phyloP scores from a whole-genome alignment of 1,284 basidiomycete species.

The Grifola frondosa region DNA sequence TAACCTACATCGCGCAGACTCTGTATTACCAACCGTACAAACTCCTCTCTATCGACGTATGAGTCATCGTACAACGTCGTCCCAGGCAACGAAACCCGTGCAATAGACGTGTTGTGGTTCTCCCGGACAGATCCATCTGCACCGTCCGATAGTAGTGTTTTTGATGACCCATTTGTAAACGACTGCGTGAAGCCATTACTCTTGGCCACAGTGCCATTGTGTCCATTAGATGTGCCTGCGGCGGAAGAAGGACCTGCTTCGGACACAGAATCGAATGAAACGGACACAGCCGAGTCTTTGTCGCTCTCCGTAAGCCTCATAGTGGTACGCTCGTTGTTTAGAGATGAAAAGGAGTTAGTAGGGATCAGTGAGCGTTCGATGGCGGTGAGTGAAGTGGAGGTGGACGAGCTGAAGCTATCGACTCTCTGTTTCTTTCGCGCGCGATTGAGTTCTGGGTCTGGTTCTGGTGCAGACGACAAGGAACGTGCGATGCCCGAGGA shows the following conservation, averaged over 20 bases:
- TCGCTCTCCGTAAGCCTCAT: conserved; percentile 63
- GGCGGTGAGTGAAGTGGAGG: conserved; percentile 26
- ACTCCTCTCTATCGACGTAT: conserved; percentile 84
- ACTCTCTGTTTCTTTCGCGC: conserved; percentile 66
- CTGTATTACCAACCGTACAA: conserved; percentile 89
- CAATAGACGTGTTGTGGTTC: conserved; percentile 47
- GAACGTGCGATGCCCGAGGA: conserved; percentile 20
- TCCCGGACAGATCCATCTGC: conserved; percentile 40
- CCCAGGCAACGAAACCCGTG: conserved; percentile 66
- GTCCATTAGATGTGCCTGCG: conserved; percentile 42
- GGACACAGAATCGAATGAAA: conserved; percentile 44
- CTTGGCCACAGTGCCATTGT: conserved; percentile 45
- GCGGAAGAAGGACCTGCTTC: conserved; percentile 56
- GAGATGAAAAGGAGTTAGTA: conserved; percentile 25
- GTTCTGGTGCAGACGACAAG: conserved; percentile 15
- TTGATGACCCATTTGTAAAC: conserved; percentile 36
- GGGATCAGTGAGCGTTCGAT: conserved; percentile 32
- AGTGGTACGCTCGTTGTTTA: conserved; percentile 30
- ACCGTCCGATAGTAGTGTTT: conserved; percentile 27
- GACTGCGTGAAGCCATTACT: conserved; percentile 24
- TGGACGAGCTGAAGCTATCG: conserved; percentile 37
- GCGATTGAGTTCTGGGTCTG: conserved; percentile 17
- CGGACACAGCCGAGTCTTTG: conserved; percentile 48
- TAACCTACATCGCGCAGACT: conserved; percentile 92
- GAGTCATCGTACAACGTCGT: conserved; percentile 74